Percentiles rank a stretch among this genome's conserved stretches.
These are phyloP conservation scores for Hymenotorrendiella dingleyae DNA, from an alignment of 2,329 filamentous ascomycete species.

Conservation along the genomic window DNA sequence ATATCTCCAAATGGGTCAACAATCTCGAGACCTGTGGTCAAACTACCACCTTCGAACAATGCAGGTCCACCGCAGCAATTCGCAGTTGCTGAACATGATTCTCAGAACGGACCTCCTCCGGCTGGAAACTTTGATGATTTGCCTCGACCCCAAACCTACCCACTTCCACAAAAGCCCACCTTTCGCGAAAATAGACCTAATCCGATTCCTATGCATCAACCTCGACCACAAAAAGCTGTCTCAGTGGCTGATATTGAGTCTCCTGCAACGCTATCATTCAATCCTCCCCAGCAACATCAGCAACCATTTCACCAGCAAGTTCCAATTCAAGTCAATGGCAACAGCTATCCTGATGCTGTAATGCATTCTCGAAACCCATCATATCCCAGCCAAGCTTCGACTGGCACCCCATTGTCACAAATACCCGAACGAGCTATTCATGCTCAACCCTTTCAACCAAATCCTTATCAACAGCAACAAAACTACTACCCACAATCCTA, in stretches of 20 bases:
- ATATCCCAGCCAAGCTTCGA: constrained; percentile 64
- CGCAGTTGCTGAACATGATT: constrained; percentile 29
- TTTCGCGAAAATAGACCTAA: constrained; percentile 51
- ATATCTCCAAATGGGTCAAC: constrained; percentile 77
- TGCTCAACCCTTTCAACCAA: constrained; percentile 82
- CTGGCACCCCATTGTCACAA: constrained; percentile 78
- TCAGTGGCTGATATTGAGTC: constrained; percentile 91
- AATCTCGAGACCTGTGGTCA: constrained; percentile 75
- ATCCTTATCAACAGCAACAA: constrained; percentile 46
- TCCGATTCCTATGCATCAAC: constrained; percentile 78
- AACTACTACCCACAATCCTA: constrained; percentile 51
- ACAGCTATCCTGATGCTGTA: constrained; percentile 46
- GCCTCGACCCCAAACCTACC: constrained; percentile 45
- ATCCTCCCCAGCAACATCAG: constrained; percentile 60
- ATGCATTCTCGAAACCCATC: constrained; percentile 61
- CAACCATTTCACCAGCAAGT: constrained; percentile 94
- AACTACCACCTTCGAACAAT: constrained; percentile 59
- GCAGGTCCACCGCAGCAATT: constrained; percentile 21
- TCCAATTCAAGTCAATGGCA: constrained; percentile 64
- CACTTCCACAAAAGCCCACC: constrained; percentile 51
- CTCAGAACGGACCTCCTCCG: constrained; percentile 17
- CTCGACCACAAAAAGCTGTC: constrained; percentile 87
- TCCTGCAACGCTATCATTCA: constrained; percentile 50
- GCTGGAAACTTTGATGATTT: constrained; percentile 38
- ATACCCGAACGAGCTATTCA: constrained; percentile 92